phyloP scores from a whole-genome alignment of 257 asterid genomes.

The Gentiana macrophylla region DNA sequence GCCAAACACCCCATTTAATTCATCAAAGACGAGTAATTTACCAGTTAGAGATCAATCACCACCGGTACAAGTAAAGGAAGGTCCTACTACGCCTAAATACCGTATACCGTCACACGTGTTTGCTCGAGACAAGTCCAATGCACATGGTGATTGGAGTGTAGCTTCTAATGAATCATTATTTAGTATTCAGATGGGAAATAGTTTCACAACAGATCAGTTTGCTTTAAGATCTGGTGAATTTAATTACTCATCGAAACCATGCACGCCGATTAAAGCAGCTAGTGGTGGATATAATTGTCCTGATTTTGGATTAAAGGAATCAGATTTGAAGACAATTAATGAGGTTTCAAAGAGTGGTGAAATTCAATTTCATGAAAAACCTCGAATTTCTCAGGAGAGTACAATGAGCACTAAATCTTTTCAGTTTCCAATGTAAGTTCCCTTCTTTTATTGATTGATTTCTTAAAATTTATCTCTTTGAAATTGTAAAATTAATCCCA shows the following conservation, averaged over 20 bases:
- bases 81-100: constrained; percentile 6
- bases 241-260: constrained; percentile 9
- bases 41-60: constrained; percentile 23
- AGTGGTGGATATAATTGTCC: constrained; percentile 14
- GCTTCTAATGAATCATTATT: constrained; percentile 52
- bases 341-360: constrained; percentile 22
- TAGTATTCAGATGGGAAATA: constrained; percentile 44
- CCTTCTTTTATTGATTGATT: not conserved
- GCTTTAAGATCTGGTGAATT: constrained; percentile 21
- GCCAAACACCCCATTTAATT: too few species aligned
- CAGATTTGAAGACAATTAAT: constrained; percentile 16
- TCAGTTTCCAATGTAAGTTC: constrained; percentile 37
- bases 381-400: constrained; percentile 26
- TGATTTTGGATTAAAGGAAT: constrained; percentile 24
- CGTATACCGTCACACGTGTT: constrained; percentile 44
- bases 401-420: constrained; percentile 40
- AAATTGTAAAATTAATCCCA: not conserved
- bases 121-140: constrained; percentile 16
- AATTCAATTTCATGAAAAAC: not conserved
- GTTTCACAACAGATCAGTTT: constrained; percentile 28
- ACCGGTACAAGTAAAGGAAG: constrained; percentile 31
- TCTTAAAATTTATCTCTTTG: not conserved
- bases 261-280: not conserved
- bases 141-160: constrained; percentile 43
- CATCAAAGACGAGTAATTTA: not conserved